Evolutionary conservation across 2,329 filamentous ascomycete genomes (phyloP), one percentile per base, ranked within the genome.

Genomic region (Westerdykella ornata): DNA sequence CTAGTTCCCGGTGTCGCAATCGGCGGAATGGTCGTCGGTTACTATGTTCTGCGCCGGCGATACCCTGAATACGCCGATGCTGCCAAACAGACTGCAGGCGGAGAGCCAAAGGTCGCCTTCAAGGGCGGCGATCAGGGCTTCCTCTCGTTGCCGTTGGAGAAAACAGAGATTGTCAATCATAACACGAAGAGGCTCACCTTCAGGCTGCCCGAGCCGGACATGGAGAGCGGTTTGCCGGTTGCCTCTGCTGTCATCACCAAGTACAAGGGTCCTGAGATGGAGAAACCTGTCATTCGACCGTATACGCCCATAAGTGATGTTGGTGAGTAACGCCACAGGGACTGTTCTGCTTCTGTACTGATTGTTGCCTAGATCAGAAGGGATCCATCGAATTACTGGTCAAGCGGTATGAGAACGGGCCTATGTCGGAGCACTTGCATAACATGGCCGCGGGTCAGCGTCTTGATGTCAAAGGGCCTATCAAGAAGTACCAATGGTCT

Each of bases 161-260:
- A 83, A 42, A 77, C 88, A 37, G 84, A 94, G 70, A 70, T 74
- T 35, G 70, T 96, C 71, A 96, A 88, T 74, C 85, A 89, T 76
- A 97, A 97, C 76, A 94, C 88, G 57, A 97, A 97, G 81, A 82
- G 79, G 57, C 76, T 97, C 64, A 82, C 85, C 56, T 97, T 98
- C 70, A 81, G 83, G 59, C 80, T 97, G 33, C 86, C 87, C 13
- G 85, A 94, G 65, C 75, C 80, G 48, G 84, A 95, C 64, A 80
- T 84, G 69, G 83, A 94, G 39, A 90, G 86, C 44, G 92, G 92
- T 34, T 72, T 98, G 44, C 70, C 77, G 28, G 73, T 95, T 49
- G 81, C 90, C 43, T 95, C 78, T 58, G 89, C 88, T 35, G 69
- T 98, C 54, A 74, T 98, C 64, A 92, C 92, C 53, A 95, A 94